Percentiles rank a stretch among this genome's conserved stretches.
These are phyloP conservation scores for Umbelopsis isabellina DNA, from an alignment of 192 early-diverging fungal species.

Conservation along the genomic window DNA sequence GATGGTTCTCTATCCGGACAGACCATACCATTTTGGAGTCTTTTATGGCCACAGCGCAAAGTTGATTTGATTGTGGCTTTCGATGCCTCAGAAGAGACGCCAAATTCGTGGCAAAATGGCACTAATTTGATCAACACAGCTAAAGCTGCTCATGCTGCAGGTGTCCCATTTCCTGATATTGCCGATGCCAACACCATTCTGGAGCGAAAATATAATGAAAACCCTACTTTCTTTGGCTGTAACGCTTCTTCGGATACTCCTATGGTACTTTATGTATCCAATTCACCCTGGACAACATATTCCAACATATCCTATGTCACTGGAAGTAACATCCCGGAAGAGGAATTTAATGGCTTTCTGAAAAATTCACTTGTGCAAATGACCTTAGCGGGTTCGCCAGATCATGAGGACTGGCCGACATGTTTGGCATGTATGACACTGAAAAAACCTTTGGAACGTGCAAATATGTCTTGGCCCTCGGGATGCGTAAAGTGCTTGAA, in stretches of 20 bases:
- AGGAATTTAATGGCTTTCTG: background rate
- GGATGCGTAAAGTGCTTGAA: background rate
- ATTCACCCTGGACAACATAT: conserved; percentile 12
- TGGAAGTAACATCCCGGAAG: background rate
- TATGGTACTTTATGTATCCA: conserved; percentile 1
- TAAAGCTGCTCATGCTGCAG: conserved; percentile 1
- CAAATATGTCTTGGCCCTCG: background rate
- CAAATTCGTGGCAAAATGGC: conserved; percentile 3
- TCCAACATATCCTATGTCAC: conserved; percentile 2
- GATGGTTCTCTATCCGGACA: conserved; percentile 2
- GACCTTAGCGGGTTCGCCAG: background rate
- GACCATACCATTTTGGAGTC: background rate
- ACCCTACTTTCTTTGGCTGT: background rate
- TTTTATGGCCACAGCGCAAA: background rate
- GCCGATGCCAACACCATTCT: conserved; percentile 1
- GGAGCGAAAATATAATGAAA: background rate
- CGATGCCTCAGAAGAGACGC: conserved; percentile 3
- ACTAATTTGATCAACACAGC: conserved; percentile 6
- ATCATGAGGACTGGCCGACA: background rate
- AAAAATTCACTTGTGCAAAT: conserved; percentile 4
- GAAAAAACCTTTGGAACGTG: background rate
- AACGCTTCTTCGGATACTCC: background rate
- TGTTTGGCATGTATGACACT: background rate
- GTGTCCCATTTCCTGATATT: background rate
- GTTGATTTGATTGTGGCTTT: conserved; percentile 4